Evolutionary conservation across 2,329 filamentous ascomycete genomes (phyloP), one percentile per base, ranked within the genome.

Genomic region (Akanthomyces dipterigenus): DNA sequence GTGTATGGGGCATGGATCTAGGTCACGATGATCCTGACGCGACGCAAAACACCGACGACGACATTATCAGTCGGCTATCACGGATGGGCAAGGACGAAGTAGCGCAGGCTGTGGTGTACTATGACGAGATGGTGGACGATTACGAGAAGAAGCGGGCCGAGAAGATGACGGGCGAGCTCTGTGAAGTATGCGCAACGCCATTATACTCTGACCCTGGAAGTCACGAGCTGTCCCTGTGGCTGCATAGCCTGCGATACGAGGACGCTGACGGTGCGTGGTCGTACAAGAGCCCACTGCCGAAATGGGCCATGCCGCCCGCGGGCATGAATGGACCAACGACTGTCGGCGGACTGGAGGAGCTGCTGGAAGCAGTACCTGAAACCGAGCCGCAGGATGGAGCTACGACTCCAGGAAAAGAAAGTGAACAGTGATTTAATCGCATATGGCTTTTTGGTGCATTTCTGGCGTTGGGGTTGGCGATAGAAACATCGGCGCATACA

Each of bases 11-110:
- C 0, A 80, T 88, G 1, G 82, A 88, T 11, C 84, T 99, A 0
- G 95, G 91, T 18, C 83, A 76, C 59, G 78, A 82, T 60, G 85
- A 88, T 64, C 77, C 80, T 16, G 88, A 93, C 55, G 86, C 83
- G 3, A 80, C 81, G 22, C 82, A 83, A 28, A 88, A 91, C 62
- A 86, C 88, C 46, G 95, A 99, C 72, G 90, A 95, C 63, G 91
- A 96, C 70, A 89, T 99, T 67, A 93, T 99, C 72, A 87, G 87
- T 22, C 85, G 91, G 1, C 82, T 99, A 4, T 86, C 87, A 36
- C 85, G 87, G 36, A 97, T 99, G 91, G 95, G 95, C 66, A 98
- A 98, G 74, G 88, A 92, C 18, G 93, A 99, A 68, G 86, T 93
- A 9, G 91, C 93, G 1, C 89, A 96, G 69, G 92, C 95, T 0